A percentile compares a stretch with the other conserved stretches of the same genome.
Conservation (phyloP, 495 filamentous ascomycete species). For the Trichoderma gamsii region DNA sequence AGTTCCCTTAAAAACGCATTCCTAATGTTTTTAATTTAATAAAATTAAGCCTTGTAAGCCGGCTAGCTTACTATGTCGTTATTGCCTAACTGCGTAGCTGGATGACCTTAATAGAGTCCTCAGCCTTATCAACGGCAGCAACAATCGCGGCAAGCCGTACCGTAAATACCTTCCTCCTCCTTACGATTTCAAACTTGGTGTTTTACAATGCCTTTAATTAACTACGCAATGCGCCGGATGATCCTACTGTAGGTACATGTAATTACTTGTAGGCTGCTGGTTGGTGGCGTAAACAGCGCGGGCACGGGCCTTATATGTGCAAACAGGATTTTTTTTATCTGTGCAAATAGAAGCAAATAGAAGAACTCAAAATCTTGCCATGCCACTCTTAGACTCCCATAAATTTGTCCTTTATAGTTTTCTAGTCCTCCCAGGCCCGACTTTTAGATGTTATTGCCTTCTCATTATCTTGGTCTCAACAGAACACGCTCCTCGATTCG, state of each 20-base stretch:
- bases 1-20: too few relatives aligned
- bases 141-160: neutral
- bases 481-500: neutral
- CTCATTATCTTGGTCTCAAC: neutral
- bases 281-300: neutral
- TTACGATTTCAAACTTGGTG: neutral
- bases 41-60: neutral
- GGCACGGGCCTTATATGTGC: neutral
- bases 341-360: neutral
- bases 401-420: neutral
- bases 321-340: neutral
- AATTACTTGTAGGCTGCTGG: neutral
- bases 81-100: too few relatives aligned
- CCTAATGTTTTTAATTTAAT: neutral
- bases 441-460: neutral
- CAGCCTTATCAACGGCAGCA: neutral
- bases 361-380: constrained; percentile 3
- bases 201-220: neutral
- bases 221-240: neutral
- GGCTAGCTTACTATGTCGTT: neutral
- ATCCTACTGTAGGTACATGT: neutral
- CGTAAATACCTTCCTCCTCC: neutral
- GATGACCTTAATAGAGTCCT: neutral
- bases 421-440: constrained; percentile 7
- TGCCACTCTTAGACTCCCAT: neutral